Evolutionary conservation across 768 basidiomycete genomes (phyloP).

Genomic region (Fomitopsis serialis): DNA sequence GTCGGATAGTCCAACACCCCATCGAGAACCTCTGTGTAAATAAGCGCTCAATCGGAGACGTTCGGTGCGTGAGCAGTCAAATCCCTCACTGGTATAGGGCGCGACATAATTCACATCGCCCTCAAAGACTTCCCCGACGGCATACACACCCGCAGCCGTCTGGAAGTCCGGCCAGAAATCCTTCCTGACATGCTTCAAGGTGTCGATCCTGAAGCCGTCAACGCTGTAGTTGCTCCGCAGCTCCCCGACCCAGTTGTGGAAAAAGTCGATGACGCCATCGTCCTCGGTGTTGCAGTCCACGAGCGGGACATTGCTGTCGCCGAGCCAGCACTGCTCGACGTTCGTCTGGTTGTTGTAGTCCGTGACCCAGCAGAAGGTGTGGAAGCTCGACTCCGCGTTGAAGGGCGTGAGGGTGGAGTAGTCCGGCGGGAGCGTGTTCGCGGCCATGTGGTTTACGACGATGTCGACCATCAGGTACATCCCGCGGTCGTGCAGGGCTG

Average conservation of each 20-base stretch:
- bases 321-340: conserved; percentile 58
- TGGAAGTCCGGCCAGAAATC: conserved; percentile 55
- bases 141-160: conserved; percentile 42
- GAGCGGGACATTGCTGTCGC: conserved; percentile 46
- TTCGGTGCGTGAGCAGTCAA: neutral
- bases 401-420: conserved; percentile 27
- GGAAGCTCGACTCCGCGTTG: conserved; percentile 31
- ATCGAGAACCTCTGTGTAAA: conserved; percentile 32
- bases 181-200: conserved; percentile 50
- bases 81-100: conserved; percentile 34
- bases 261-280: conserved; percentile 32
- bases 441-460: conserved; percentile 58
- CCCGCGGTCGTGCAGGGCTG: conserved; percentile 41
- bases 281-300: conserved; percentile 55
- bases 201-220: conserved; percentile 56
- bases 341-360: conserved; percentile 42
- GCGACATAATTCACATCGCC: conserved; percentile 34
- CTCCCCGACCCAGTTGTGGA: conserved; percentile 42
- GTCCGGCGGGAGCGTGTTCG: conserved; percentile 22
- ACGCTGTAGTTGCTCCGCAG: conserved; percentile 42
- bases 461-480: conserved; percentile 66
- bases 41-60: neutral
- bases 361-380: conserved; percentile 34
- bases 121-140: conserved; percentile 50
- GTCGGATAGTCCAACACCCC: conserved; percentile 46